Percentiles rank a stretch among this genome's conserved stretches.
Conservation (phyloP, 140 eudicot species). For the Ambrosia hybrid region DNA sequence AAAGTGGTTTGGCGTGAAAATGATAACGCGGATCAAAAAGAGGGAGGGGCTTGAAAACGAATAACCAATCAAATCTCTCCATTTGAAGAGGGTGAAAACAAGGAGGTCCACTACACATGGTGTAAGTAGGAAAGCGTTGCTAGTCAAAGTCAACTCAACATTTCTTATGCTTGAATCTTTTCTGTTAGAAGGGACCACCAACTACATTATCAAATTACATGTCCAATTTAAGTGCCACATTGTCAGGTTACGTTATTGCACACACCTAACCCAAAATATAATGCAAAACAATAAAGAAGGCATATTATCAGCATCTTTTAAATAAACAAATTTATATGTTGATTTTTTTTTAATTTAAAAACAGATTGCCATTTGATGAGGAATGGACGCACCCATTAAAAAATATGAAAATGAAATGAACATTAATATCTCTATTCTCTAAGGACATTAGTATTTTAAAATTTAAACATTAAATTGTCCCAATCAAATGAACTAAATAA, state of each 20-base stretch:
- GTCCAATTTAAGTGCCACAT: not conserved
- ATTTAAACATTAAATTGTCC: conserved; percentile 2
- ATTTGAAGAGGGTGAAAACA: no score
- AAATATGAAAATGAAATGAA: conserved; percentile 6
- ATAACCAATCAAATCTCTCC: no score
- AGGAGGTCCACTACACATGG: no score
- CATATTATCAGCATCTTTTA: conserved; percentile 4
- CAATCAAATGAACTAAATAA: conserved; percentile 13
- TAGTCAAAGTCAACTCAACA: conserved; percentile 27
- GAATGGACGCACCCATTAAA: not conserved
- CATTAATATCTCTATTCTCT: conserved; percentile 1
- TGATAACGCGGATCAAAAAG: no score
- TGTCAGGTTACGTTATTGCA: conserved; percentile 5
- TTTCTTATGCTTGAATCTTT: conserved; percentile 9
- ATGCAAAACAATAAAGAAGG: conserved; percentile 5
- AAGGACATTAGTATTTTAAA: conserved; percentile 9
- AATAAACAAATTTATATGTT: not conserved
- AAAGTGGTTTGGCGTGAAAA: no score
- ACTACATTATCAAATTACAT: conserved; percentile 5
- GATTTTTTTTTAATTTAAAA: not conserved
- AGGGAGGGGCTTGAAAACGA: no score
- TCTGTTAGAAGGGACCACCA: conserved; percentile 21
- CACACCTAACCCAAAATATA: conserved; percentile 11
- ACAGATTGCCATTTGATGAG: conserved; percentile 11
- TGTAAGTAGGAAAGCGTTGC: not conserved